Percentiles rank a stretch among this genome's conserved stretches.
These are phyloP conservation scores for Monosporozyma unispora DNA, from an alignment of 805 yeast species.

Conservation along the genomic window DNA sequence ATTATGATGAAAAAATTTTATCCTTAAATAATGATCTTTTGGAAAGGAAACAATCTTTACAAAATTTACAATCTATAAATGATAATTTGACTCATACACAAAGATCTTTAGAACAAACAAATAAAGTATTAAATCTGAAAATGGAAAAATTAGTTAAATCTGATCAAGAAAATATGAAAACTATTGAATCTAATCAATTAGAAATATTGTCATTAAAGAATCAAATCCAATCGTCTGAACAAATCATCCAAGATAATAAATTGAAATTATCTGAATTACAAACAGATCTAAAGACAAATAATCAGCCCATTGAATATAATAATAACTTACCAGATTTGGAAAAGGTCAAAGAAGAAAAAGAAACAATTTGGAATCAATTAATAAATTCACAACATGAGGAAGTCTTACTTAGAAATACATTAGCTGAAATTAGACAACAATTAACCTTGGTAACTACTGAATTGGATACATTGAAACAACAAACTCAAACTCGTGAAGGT, in stretches of 20 bases:
- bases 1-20: not conserved
- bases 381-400: not conserved
- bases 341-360: not conserved
- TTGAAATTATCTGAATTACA: not conserved
- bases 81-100: not conserved
- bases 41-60: not conserved
- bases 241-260: not conserved
- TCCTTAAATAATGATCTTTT: not conserved
- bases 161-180: slow-evolving; percentile 1
- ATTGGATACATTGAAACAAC: not conserved
- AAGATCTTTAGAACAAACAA: not conserved
- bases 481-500: not conserved
- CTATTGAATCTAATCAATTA: not conserved
- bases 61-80: not conserved
- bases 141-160: not conserved
- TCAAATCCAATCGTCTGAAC: not conserved
- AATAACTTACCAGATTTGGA: not conserved
- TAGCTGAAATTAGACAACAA: not conserved
- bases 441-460: not conserved
- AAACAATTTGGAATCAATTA: not conserved
- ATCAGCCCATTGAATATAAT: not conserved
- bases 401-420: not conserved
- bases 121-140: not conserved
- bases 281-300: no score
- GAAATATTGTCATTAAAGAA: not conserved